Evolutionary conservation across 306 rosid species (phyloP).

Genomic region (Adenanthera pavonina): DNA sequence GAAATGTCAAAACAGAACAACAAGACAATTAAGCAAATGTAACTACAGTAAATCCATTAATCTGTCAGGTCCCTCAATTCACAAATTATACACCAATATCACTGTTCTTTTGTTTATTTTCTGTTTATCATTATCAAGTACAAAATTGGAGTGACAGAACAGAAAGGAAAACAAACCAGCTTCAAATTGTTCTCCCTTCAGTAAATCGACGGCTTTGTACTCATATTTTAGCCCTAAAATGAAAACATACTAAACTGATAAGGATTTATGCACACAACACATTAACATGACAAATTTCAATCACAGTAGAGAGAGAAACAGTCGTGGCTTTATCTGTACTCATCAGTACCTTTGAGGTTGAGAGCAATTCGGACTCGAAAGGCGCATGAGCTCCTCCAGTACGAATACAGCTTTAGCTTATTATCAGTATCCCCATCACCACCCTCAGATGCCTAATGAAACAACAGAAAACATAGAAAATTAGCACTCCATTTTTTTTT

Average conservation of each 20-base stretch:
- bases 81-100: not conserved
- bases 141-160: not conserved
- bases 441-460: constrained; percentile 38
- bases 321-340: not conserved
- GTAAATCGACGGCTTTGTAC: constrained; percentile 58
- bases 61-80: not conserved
- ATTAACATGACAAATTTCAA: not conserved
- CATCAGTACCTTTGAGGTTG: constrained; percentile 70
- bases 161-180: constrained; percentile 53
- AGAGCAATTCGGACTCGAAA: constrained; percentile 54
- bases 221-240: constrained; percentile 62
- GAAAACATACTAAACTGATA: not conserved
- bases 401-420: constrained; percentile 46
- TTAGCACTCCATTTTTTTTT: not conserved
- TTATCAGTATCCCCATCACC: too few relatives aligned
- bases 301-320: not conserved
- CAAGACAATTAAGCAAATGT: not conserved
- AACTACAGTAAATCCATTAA: not conserved
- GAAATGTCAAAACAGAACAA: constrained; percentile 6
- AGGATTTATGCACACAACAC: too few relatives aligned
- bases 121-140: constrained; percentile 19
- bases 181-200: constrained; percentile 60
- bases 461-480: not conserved
- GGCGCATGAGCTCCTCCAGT: constrained; percentile 53
- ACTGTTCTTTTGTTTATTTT: too few relatives aligned